Evolutionary conservation across 805 yeast genomes (phyloP).

Genomic region (Lipomyces japonicus): DNA sequence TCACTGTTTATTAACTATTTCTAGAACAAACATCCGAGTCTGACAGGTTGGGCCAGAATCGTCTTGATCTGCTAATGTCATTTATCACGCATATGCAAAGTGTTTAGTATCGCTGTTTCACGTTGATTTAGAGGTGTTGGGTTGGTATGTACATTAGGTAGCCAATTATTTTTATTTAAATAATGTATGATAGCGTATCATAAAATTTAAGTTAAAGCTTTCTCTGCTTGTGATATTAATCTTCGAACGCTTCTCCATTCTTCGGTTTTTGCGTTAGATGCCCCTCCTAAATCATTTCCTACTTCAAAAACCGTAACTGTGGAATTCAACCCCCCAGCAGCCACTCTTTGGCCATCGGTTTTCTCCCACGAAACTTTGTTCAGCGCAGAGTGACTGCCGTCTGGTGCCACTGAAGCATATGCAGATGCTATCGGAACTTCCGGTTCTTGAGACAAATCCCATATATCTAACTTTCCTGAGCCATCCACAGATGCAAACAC

Average conservation of each 20-base stretch:
- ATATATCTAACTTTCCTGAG: constrained; percentile 38
- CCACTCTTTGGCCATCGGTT: constrained; percentile 29
- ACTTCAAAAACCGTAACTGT: constrained; percentile 35
- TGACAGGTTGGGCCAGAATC: background rate
- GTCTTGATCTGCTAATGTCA: constrained; percentile 1
- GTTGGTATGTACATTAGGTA: too few species aligned
- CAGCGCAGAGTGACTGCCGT: constrained; percentile 27
- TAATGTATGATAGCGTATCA: too few species aligned
- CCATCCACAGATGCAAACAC: constrained; percentile 40
- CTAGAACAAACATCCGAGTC: background rate
- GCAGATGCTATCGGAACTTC: constrained; percentile 33
- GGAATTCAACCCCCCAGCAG: constrained; percentile 39
- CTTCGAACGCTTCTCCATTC: constrained; percentile 19
- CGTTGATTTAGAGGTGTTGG: background rate
- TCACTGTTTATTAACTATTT: background rate
- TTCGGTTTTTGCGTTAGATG: constrained; percentile 14
- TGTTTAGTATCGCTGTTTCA: background rate
- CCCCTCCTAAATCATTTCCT: constrained; percentile 20
- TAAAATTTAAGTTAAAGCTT: too few species aligned
- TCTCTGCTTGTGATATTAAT: constrained; percentile 7
- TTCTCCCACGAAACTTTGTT: constrained; percentile 37
- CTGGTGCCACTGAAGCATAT: constrained; percentile 15
- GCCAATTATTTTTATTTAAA: too few species aligned
- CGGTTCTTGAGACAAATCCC: constrained; percentile 39
- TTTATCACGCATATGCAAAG: constrained; percentile 4